Evolutionary conservation across 805 yeast genomes (phyloP).

Genomic region (Blastobotrys terrestris): DNA sequence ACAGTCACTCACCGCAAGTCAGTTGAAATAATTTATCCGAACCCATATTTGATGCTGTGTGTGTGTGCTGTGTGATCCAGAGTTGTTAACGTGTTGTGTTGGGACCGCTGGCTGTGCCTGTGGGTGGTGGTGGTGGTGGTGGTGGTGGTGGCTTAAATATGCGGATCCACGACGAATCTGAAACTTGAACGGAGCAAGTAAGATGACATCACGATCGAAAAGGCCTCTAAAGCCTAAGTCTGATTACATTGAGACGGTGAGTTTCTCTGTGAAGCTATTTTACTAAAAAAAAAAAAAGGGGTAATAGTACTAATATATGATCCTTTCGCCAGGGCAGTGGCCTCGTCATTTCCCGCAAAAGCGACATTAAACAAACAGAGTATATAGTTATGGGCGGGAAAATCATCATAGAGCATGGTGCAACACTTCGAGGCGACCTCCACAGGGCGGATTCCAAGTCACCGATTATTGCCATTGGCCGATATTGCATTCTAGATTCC

Average conservation of each 20-base stretch:
- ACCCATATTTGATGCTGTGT: background rate
- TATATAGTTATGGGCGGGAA: constrained; percentile 34
- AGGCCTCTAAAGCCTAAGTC: background rate
- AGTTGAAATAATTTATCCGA: background rate
- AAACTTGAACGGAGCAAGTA: background rate
- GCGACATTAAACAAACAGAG: constrained; percentile 32
- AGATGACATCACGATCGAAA: background rate
- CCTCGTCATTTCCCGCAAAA: constrained; percentile 30
- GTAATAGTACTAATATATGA: constrained; percentile 16
- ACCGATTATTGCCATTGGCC: constrained; percentile 34
- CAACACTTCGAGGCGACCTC: constrained; percentile 32
- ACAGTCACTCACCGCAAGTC: constrained; percentile 1
- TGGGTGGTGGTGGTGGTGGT: constrained; percentile 2
- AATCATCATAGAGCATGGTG: constrained; percentile 28
- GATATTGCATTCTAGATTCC: constrained; percentile 26
- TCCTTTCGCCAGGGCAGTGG: constrained; percentile 25
- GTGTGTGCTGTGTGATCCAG: background rate
- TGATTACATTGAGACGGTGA: background rate
- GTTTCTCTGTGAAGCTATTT: no score
- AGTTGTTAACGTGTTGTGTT: background rate
- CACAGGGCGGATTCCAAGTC: constrained; percentile 22
- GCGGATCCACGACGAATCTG: background rate
- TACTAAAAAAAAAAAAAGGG: no score
- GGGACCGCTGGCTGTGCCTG: background rate
- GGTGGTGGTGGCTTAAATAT: constrained; percentile 3